These are phyloP conservation scores for Prinsepia uniflora DNA, from an alignment of 306 rosid species.

Conservation along the genomic window DNA sequence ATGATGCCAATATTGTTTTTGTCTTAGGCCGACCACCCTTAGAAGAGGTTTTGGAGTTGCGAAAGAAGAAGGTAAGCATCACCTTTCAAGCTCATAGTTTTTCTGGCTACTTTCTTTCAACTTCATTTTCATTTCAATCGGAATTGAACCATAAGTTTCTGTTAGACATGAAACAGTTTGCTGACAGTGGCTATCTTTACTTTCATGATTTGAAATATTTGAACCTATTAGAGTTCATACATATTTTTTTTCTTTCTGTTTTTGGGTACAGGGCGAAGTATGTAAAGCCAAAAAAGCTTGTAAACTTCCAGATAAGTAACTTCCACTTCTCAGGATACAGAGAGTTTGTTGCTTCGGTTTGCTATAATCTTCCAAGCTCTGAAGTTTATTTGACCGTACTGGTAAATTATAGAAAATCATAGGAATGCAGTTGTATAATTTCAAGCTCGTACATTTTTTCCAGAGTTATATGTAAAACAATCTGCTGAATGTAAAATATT, in stretches of 20 bases:
- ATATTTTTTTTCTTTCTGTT: constrained; percentile 3
- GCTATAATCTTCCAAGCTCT: background rate
- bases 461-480: background rate
- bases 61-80: constrained; percentile 61
- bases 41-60: constrained; percentile 61
- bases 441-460: background rate
- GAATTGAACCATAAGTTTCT: background rate
- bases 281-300: constrained; percentile 63
- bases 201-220: background rate
- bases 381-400: background rate
- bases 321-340: background rate
- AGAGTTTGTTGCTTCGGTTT: background rate
- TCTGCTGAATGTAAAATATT: background rate
- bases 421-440: background rate
- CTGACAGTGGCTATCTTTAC: background rate
- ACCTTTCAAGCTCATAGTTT: constrained; percentile 5
- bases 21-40: constrained; percentile 75
- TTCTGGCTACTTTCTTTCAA: background rate
- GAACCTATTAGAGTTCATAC: constrained; percentile 3
- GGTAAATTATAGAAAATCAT: background rate
- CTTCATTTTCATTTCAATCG: background rate
- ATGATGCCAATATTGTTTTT: constrained; percentile 12
- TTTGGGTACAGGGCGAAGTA: constrained; percentile 48
- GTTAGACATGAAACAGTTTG: background rate
- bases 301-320: constrained; percentile 25